These are phyloP conservation scores for Nigrograna mackinnonii DNA, from an alignment of 2,329 filamentous ascomycete genomes.

Conservation along the genomic window DNA sequence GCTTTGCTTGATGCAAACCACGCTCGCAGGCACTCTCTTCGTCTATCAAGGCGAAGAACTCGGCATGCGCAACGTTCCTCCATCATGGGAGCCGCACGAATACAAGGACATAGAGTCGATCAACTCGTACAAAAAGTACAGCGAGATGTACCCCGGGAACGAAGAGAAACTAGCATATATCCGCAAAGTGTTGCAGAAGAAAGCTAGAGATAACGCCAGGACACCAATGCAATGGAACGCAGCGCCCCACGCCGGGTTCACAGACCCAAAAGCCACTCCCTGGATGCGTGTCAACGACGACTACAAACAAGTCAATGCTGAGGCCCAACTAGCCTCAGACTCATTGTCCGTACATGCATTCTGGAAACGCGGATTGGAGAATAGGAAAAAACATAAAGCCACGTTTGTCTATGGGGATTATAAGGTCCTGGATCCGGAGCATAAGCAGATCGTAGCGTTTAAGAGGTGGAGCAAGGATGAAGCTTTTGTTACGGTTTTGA, in stretches of 20 bases:
- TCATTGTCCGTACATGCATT: conserved; percentile 59
- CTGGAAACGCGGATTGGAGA: conserved; percentile 60
- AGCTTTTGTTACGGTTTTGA: conserved; percentile 35
- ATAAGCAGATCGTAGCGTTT: conserved; percentile 35
- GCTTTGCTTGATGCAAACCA: conserved; percentile 52
- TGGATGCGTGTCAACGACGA: conserved; percentile 66
- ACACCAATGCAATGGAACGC: conserved; percentile 70
- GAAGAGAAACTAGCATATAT: conserved; percentile 28
- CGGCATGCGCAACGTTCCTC: conserved; percentile 54
- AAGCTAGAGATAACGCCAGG: conserved; percentile 69
- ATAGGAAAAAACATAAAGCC: conserved; percentile 61
- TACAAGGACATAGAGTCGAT: conserved; percentile 60
- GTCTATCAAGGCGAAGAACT: conserved; percentile 57
- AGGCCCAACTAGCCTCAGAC: conserved; percentile 49
- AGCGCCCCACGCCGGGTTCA: conserved; percentile 64
- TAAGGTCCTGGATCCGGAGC: conserved; percentile 54
- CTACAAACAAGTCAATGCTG: conserved; percentile 60
- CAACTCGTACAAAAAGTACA: conserved; percentile 55
- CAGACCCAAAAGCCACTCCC: conserved; percentile 51
- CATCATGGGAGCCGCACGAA: conserved; percentile 46
- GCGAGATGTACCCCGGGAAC: conserved; percentile 30
- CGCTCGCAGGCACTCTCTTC: conserved; percentile 51
- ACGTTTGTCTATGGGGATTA: conserved; percentile 67
- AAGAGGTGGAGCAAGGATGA: conserved; percentile 29
- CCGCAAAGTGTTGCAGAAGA: conserved; percentile 53